Base-by-base conservation (phyloP, 345 rosid genomes). In the Pugionium cornutum region DNA sequence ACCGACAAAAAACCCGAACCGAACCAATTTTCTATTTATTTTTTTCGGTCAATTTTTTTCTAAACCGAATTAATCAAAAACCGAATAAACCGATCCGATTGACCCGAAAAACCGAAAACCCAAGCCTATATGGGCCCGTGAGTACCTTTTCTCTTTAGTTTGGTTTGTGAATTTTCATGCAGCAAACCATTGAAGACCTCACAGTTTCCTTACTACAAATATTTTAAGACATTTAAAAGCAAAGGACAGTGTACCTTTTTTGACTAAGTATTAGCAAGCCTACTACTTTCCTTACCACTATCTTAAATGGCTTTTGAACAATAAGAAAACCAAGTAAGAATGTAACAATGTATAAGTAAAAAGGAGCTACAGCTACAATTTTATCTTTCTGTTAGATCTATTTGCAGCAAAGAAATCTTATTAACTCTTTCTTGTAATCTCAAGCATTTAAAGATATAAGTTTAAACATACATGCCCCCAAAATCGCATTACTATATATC, bases 131-230 rank as follows among this genome's bases (percentile, higher is more conserved):
- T n/a, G n/a, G 84, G 53, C 86, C 87, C 46, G 54, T 62, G 11
- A 62, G 73, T 70, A 72, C 64, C 73, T 62, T 78, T 72, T 69
- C 18, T 42, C 73, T 74, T 84, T 81, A 73, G 76, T 80, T 79
- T 81, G 78, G 34, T 69, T 78, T 71, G 84, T 75, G 77, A 75
- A 76, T 79, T 77, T 80, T 79, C 83, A 77, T 76, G 82, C 80
- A 79, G 76, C 40, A 62, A 45, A 79, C 77, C 68, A 71, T 62
- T 66, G 73, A 76, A 84, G 78, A 54, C 84, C 86, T 80, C 82
- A 74, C 75, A 55, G 58, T 76, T 34, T 73, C 66, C 79, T 34
- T 69, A 79, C 61, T 69, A 72, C 58, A 71, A 66, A 70, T 58
- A 76, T 51, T 69, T 64, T 61, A 68, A 63, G 67, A 74, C 54